phyloP scores from a whole-genome alignment of 306 rosid genomes.

The Inga laurina region DNA sequence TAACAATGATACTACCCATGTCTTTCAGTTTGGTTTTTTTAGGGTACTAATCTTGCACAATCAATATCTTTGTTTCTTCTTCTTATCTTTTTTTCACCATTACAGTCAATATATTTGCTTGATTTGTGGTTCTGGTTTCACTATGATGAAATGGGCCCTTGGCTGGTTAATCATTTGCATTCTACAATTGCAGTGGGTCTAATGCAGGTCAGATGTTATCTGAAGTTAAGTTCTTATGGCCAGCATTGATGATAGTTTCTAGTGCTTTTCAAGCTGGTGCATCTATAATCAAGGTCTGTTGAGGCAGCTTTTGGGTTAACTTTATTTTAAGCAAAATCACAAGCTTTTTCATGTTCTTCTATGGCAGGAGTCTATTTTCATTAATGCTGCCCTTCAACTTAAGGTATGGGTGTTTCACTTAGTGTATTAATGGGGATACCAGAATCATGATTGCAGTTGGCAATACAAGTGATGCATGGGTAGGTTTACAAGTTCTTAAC shows the following conservation, averaged over 20 bases:
- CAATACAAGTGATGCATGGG: slow-evolving; percentile 16
- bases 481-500: slow-evolving; percentile 24
- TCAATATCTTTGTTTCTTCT: not conserved
- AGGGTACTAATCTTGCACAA: slow-evolving; percentile 4
- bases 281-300: slow-evolving; percentile 78
- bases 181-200: slow-evolving; percentile 65
- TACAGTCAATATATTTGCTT: not conserved
- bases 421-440: not conserved
- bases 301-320: slow-evolving; percentile 28
- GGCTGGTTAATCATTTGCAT: slow-evolving; percentile 33
- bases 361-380: slow-evolving; percentile 72
- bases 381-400: slow-evolving; percentile 61
- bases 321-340: slow-evolving; percentile 30
- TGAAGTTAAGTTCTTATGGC: slow-evolving; percentile 76
- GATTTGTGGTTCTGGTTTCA: slow-evolving; percentile 22
- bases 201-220: slow-evolving; percentile 82
- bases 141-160: slow-evolving; percentile 21
- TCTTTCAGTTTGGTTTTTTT: slow-evolving; percentile 15
- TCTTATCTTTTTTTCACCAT: not conserved
- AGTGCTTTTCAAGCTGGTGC: slow-evolving; percentile 91
- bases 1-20: not conserved
- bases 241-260: slow-evolving; percentile 79
- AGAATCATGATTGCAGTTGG: slow-evolving; percentile 27
- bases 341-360: slow-evolving; percentile 26
- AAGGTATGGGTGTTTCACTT: slow-evolving; percentile 45